Percentiles rank a stretch among this genome's conserved stretches.
Conservation (phyloP, 305 asterid species). For the Fraxinus paxiana region DNA sequence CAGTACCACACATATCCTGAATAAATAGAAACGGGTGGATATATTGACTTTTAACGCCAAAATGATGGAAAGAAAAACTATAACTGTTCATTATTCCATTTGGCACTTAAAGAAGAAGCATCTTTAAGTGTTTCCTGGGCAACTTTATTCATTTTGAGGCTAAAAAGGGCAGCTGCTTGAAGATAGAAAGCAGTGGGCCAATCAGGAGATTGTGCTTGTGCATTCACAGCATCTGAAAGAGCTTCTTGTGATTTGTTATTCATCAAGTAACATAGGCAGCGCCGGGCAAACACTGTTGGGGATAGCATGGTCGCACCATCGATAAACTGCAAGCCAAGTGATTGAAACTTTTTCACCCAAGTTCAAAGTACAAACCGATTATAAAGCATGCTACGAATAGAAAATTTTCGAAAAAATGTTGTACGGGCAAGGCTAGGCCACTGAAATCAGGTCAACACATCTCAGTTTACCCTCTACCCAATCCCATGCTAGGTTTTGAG, state of each 20-base stretch:
- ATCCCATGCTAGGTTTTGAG: neutral
- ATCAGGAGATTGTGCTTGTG: constrained; percentile 41
- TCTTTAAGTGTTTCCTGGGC: constrained; percentile 40
- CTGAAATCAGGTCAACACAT: neutral
- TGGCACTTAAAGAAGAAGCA: constrained; percentile 38
- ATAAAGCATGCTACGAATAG: neutral
- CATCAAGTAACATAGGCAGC: constrained; percentile 44
- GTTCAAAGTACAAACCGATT: neutral
- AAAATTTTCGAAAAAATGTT: neutral
- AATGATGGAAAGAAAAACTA: neutral
- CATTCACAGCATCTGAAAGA: constrained; percentile 53
- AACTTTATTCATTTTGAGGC: constrained; percentile 43
- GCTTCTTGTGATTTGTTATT: constrained; percentile 41
- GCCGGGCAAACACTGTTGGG: constrained; percentile 45
- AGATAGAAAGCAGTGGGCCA: constrained; percentile 52
- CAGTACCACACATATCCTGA: neutral
- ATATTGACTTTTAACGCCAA: neutral
- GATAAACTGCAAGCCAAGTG: constrained; percentile 33
- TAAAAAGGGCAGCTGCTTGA: constrained; percentile 47
- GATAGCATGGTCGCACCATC: constrained; percentile 38
- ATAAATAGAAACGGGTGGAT: neutral
- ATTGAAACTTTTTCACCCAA: neutral
- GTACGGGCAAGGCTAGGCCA: neutral
- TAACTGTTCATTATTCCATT: constrained; percentile 17
- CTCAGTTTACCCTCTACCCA: neutral